A percentile compares a stretch with the other conserved stretches of the same genome.
These are phyloP conservation scores for Globisporangium emineosum DNA, from an alignment of 352 stramenopile species.

Conservation along the genomic window DNA sequence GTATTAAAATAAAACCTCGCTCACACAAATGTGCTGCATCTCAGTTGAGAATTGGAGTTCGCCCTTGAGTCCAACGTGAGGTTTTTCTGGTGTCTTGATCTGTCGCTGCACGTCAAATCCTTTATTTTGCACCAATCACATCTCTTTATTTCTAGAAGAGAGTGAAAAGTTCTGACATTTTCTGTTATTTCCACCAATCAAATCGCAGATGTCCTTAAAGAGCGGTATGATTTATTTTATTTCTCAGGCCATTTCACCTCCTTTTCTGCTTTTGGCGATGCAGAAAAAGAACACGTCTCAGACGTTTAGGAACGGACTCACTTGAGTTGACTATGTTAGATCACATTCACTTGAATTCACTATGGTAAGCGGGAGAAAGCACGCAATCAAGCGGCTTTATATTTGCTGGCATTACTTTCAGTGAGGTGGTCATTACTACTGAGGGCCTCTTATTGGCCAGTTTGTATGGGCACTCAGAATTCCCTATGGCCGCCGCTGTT, in stretches of 20 bases:
- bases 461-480: neutral
- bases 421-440: neutral
- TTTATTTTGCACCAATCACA: neutral
- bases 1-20: no score
- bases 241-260: neutral
- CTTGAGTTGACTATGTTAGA: conserved; percentile 5
- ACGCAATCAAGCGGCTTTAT: neutral
- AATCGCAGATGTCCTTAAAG: neutral
- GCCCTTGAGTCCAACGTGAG: no score
- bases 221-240: neutral
- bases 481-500: neutral
- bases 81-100: no score
- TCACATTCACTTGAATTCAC: conserved; percentile 3
- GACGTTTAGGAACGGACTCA: neutral
- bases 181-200: neutral
- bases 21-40: no score
- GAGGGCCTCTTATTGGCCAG: neutral
- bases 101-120: no score
- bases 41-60: no score
- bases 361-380: conserved; percentile 6
- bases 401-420: neutral
- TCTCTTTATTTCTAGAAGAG: neutral
- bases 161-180: neutral
- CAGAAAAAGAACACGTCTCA: neutral
- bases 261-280: neutral